A percentile compares a stretch with the other conserved stretches of the same genome.
Conservation (phyloP, 2,329 filamentous ascomycete genomes). For the Fusarium udum region DNA sequence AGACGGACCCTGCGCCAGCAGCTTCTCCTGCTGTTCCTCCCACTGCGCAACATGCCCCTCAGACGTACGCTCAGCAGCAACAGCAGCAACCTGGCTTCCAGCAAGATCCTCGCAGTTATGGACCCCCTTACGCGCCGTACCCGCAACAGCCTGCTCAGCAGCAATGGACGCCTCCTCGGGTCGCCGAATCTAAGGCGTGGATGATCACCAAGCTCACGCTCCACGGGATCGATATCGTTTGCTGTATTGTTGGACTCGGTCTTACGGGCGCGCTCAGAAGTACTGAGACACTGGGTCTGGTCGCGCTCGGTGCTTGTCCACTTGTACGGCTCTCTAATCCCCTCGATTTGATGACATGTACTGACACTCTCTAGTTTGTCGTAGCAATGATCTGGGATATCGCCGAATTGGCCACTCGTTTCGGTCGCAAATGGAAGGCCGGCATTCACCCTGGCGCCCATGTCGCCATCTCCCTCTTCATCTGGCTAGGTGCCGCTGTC, state of each 20-base stretch:
- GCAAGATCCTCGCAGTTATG: slow-evolving; percentile 40
- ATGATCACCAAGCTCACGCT: slow-evolving; percentile 46
- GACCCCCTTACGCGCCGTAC: slow-evolving; percentile 40
- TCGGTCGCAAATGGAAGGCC: slow-evolving; percentile 44
- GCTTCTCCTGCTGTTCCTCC: slow-evolving; percentile 19
- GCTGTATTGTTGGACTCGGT: slow-evolving; percentile 42
- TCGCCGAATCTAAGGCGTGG: slow-evolving; percentile 37
- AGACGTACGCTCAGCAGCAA: slow-evolving; percentile 13
- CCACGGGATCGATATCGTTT: slow-evolving; percentile 41
- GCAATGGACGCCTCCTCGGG: slow-evolving; percentile 23
- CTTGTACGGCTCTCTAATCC: slow-evolving; percentile 23
- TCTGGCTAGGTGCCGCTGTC: slow-evolving; percentile 50
- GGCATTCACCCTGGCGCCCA: slow-evolving; percentile 57
- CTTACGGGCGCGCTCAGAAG: slow-evolving; percentile 40
- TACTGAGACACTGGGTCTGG: slow-evolving; percentile 5
- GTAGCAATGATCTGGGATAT: slow-evolving; percentile 51
- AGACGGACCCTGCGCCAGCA: slow-evolving; percentile 29
- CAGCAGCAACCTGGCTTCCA: slow-evolving; percentile 31
- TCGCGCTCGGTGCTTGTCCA: slow-evolving; percentile 25
- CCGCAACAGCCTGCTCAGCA: slow-evolving; percentile 33
- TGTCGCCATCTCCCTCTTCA: slow-evolving; percentile 53
- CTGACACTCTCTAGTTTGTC: slow-evolving; percentile 44
- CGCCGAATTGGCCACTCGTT: slow-evolving; percentile 52
- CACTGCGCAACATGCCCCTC: slow-evolving; percentile 18
- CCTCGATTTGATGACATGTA: not conserved